Conservation (phyloP, 306 rosid species). For the Erythrophleum fordii region DNA sequence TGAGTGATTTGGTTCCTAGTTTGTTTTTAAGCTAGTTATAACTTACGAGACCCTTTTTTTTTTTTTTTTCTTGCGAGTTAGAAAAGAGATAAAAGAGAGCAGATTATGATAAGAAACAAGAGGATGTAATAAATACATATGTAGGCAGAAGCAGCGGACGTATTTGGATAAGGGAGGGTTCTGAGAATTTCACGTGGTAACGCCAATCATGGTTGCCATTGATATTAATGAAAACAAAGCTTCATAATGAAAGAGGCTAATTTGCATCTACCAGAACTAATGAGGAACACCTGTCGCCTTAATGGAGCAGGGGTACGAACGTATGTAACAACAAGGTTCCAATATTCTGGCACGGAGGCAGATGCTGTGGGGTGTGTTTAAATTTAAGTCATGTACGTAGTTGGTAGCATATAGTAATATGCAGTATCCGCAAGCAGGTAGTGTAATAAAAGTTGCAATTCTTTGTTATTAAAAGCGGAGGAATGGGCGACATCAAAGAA, state of each 20-base stretch:
- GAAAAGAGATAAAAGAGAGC: not conserved
- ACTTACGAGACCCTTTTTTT: not conserved
- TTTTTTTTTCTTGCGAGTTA: too few relatives aligned
- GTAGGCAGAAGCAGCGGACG: not conserved
- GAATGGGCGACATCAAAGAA: constrained; percentile 43
- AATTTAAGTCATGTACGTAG: not conserved
- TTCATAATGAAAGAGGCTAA: not conserved
- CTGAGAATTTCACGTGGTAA: too few relatives aligned
- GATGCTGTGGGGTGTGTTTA: not conserved
- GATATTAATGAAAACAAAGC: not conserved
- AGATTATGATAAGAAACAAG: not conserved
- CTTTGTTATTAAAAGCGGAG: constrained; percentile 8
- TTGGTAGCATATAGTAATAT: not conserved
- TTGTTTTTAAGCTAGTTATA: not conserved
- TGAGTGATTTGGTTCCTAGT: not conserved
- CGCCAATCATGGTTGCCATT: constrained; percentile 4
- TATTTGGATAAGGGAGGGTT: too few relatives aligned
- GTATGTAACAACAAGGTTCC: too few relatives aligned
- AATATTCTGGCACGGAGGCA: not conserved
- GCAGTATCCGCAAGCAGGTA: not conserved
- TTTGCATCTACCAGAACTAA: not conserved
- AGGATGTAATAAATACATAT: not conserved
- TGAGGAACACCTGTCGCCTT: not conserved
- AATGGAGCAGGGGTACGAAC: not conserved
- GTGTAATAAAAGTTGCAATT: constrained; percentile 7